A percentile compares a stretch with the other conserved stretches of the same genome.
These are phyloP conservation scores for Ramalina peruviana DNA, from an alignment of 495 filamentous ascomycete species.

Conservation along the genomic window DNA sequence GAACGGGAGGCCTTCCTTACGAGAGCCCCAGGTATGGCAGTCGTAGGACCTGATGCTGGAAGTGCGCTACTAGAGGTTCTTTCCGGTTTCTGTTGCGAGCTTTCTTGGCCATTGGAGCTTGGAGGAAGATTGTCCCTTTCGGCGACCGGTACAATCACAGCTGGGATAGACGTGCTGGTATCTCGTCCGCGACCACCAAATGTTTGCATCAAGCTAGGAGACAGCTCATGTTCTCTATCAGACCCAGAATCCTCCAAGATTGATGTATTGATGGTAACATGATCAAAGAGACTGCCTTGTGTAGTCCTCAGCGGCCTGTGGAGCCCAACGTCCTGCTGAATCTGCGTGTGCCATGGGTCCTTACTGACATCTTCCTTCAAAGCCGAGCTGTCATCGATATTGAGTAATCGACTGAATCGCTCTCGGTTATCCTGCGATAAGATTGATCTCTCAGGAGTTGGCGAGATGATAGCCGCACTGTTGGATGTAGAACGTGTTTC, in stretches of 20 bases:
- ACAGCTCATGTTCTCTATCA: background rate
- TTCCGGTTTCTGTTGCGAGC: too few relatives aligned
- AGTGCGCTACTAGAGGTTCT: too few relatives aligned
- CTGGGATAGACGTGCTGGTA: too few relatives aligned
- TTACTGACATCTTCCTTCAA: background rate
- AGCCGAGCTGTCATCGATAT: conserved; percentile 10
- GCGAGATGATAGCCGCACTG: conserved; percentile 11
- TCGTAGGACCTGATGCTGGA: too few relatives aligned
- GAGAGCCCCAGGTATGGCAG: too few relatives aligned
- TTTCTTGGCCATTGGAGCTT: too few relatives aligned
- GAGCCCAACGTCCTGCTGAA: too few relatives aligned
- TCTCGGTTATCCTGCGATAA: conserved; percentile 10
- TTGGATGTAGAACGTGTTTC: conserved; percentile 7
- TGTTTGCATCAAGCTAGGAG: background rate
- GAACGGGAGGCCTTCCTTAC: too few relatives aligned
- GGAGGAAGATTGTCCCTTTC: too few relatives aligned
- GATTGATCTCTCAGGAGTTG: conserved; percentile 16
- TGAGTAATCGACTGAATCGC: conserved; percentile 18
- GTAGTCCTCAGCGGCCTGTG: too few relatives aligned
- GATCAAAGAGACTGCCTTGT: background rate
- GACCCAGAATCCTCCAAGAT: background rate
- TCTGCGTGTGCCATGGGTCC: too few relatives aligned
- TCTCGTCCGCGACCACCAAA: background rate
- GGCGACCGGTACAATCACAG: too few relatives aligned
- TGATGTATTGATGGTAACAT: background rate